A percentile compares a stretch with the other conserved stretches of the same genome.
These are phyloP conservation scores for Tetradesmus lagerheimii DNA, from an alignment of 139 green algal species.

Conservation along the genomic window DNA sequence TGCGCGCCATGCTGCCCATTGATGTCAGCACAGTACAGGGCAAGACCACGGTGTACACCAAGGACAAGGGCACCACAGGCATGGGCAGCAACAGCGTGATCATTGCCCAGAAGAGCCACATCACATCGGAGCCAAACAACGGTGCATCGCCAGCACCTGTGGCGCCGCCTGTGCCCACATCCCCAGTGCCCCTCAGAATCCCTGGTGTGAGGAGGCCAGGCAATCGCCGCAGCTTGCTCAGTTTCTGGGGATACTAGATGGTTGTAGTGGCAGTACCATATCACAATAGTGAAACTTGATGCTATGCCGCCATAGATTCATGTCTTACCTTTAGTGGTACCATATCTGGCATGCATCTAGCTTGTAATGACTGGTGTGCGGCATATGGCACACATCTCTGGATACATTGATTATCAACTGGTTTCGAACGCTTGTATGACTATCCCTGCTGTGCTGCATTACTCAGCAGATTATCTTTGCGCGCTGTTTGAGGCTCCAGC, in stretches of 20 bases:
- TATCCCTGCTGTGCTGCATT: too few relatives aligned
- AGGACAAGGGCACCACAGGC: constrained; percentile 20
- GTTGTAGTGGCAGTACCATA: too few relatives aligned
- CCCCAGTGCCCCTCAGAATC: background rate
- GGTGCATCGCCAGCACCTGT: background rate
- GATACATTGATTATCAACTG: too few relatives aligned
- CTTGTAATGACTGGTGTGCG: background rate
- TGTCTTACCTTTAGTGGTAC: background rate
- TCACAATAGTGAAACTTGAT: background rate
- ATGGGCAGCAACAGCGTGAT: background rate
- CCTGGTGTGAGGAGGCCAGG: background rate
- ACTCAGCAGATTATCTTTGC: too few relatives aligned
- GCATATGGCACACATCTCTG: too few relatives aligned
- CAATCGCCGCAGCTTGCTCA: background rate
- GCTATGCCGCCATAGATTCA: background rate
- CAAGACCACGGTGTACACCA: constrained; percentile 18
- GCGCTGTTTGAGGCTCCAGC: too few relatives aligned
- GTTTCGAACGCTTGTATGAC: too few relatives aligned
- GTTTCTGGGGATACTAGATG: background rate
- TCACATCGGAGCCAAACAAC: background rate
- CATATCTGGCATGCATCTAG: background rate
- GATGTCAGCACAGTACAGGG: background rate
- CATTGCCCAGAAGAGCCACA: background rate
- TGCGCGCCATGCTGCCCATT: background rate
- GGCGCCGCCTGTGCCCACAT: background rate